A percentile compares a stretch with the other conserved stretches of the same genome.
phyloP scores from a whole-genome alignment of 371 early-diverging fungal genomes.

The Mortierella sp. region DNA sequence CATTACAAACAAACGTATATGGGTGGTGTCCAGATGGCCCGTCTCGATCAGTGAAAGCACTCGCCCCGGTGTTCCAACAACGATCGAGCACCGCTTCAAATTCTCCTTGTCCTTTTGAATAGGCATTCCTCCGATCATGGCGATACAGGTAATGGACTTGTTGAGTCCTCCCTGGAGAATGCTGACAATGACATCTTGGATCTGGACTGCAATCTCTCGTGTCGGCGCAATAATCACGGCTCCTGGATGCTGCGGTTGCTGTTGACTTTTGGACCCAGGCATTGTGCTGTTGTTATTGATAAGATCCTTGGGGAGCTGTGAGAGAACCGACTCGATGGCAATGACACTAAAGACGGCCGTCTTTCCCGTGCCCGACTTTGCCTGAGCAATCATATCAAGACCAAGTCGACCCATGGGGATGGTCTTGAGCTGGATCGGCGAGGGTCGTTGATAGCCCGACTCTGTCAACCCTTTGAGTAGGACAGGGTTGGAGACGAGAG shows the following conservation, averaged over 20 bases:
- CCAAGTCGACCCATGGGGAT: constrained; percentile 87
- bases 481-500: constrained; percentile 63
- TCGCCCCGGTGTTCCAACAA: constrained; percentile 95
- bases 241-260: constrained; percentile 60
- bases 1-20: constrained; percentile 87
- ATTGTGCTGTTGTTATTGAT: neutral
- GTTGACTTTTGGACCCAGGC: neutral
- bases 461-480: constrained; percentile 67
- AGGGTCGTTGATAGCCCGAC: constrained; percentile 77
- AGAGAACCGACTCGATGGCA: constrained; percentile 82
- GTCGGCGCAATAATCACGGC: constrained; percentile 93
- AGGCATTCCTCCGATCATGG: constrained; percentile 91
- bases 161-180: constrained; percentile 66
- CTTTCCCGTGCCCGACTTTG: constrained; percentile 98
- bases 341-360: constrained; percentile 96
- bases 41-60: constrained; percentile 84
- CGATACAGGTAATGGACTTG: constrained; percentile 74
- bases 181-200: constrained; percentile 80
- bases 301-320: constrained; percentile 18
- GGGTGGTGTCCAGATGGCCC: constrained; percentile 69
- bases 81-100: constrained; percentile 78
- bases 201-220: constrained; percentile 94
- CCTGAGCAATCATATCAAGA: constrained; percentile 91
- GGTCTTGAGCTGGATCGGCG: constrained; percentile 91
- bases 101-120: constrained; percentile 77